Base-by-base conservation (phyloP, 2,329 filamentous ascomycete genomes). In the Aquanectria penicillioides region DNA sequence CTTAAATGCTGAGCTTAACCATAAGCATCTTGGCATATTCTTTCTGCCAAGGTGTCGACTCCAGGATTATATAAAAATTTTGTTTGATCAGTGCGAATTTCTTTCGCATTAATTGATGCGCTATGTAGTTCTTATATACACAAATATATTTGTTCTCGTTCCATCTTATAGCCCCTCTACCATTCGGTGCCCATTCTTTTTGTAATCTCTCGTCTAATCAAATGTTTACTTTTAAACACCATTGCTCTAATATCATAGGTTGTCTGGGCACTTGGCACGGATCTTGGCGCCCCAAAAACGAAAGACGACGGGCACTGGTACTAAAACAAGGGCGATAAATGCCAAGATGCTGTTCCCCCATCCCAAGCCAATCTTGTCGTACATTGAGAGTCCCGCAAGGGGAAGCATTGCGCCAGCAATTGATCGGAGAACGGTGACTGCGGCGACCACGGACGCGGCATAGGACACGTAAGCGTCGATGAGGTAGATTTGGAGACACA, bases 351-450 rank as follows among this genome's bases (percentile, higher is more conserved):
- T 74, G 29, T 77, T 78, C 6, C 51, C 81, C 81, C 67, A 89
- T 65, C 70, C 87, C 57, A 64, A 84, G 72, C 62, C 77, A 0
- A 81, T 66, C n/a, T 70, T 66, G 15, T 74, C 66, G 43, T 75
- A 75, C 68, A 75, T 69, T 11, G 77, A 74, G 2, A 78, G 72
- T 0, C 86, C 87, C 2, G 85, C 86, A 1, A 89, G 73, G 0
- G 87, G 87, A 9, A 89, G 81, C 22, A 93, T 88, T 0, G 83
- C 87, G 0, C 86, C 88, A n/a, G 86, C 88, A 57, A 92, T 72
- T 1, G 85, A 89, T 55, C 72, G 65, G 1, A 74, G 58, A 4
- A 74, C 68, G 0, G 72, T 73, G 17, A 67, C 57, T 1, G 73
- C 70, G 1, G 73, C 73, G 4, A 71, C 65, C 1, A 68, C 73